Conservation (phyloP, 2,329 filamentous ascomycete genomes). For the Grosmannia clavigera region DNA sequence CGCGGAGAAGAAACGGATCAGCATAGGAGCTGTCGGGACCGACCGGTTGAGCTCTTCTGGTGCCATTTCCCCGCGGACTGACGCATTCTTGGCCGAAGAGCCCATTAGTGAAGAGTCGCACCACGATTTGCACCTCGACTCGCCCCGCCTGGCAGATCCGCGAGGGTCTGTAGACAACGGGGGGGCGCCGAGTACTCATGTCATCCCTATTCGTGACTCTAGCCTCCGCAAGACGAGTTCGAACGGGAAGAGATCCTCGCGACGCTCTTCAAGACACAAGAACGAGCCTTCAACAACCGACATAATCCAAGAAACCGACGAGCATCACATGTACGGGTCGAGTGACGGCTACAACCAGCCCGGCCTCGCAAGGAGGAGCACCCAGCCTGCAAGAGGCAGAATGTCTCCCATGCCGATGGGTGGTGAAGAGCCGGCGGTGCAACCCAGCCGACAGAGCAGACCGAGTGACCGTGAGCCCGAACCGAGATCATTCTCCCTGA, state of each 20-base stretch:
- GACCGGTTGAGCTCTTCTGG: constrained; percentile 20
- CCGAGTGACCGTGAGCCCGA: not conserved
- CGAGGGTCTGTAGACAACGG: constrained; percentile 15
- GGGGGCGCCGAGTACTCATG: constrained; percentile 27
- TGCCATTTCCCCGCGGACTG: constrained; percentile 24
- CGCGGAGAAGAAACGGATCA: constrained; percentile 45
- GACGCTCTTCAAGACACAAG: constrained; percentile 35
- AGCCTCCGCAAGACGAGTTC: constrained; percentile 48
- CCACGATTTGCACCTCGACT: constrained; percentile 14
- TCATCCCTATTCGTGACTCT: constrained; percentile 56
- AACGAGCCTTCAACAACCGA: constrained; percentile 23
- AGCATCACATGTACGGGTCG: constrained; percentile 3
- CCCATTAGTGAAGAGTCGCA: constrained; percentile 43
- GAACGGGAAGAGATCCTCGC: constrained; percentile 39
- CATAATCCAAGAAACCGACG: constrained; percentile 24
- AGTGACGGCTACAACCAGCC: not conserved
- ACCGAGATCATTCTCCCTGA: constrained; percentile 2
- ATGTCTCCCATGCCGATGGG: not conserved
- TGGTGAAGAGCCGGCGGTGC: not conserved
- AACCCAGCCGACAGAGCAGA: constrained; percentile 1
- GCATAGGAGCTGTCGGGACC: constrained; percentile 26
- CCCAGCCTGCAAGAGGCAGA: not conserved
- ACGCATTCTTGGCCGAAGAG: constrained; percentile 39
- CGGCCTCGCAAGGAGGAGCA: not conserved
- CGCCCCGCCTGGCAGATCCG: constrained; percentile 16